Base-by-base conservation (phyloP, 2,329 filamentous ascomycete genomes). In the Ceratocystiopsis sp. region DNA sequence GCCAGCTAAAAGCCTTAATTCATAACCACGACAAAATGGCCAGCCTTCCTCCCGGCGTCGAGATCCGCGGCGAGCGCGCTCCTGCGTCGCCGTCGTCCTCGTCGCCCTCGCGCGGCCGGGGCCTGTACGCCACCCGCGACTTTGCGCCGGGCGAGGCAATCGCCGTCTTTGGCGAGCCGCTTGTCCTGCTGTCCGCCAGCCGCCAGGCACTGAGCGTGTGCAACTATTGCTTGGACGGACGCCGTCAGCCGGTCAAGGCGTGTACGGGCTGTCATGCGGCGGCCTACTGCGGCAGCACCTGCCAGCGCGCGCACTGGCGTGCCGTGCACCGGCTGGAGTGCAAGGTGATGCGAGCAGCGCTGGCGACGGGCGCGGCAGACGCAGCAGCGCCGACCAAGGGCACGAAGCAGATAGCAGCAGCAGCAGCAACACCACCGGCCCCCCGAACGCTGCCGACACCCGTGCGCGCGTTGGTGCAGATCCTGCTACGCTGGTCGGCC, bases 231-330 rank as follows among this genome's bases (percentile, higher is more conserved):
- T 60, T 73, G 25, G 41, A 51, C 25, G 50, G 49, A 18, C 39
- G 44, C 35, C 39, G 36, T 29, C 35, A 41, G 37, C 43, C 47
- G 10, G 41, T 41, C 16, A 53, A 57, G 54, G 19, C 63, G 18
- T 79, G 75, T 56, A 66, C 66, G 0, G 66, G 61, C 40, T 79
- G 75, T 58, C 64, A 60, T 25, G 60, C 65, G 2, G 63, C 65
- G 4, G 63, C 60, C 21, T 79, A 79, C 61, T 79, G 75, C 59
- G 60, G 61, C 41, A 44, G 58, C 9, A 49, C 53, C 6, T 79
- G 75, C 57, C 75, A 79, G 57, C 59, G 59, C 19, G 58, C 63
- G 2, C 66, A 71, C 53, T 78, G 75, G 73, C 55, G 55, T 9
- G 53, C 55, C 2, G 59, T 63, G 36, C 75, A 79, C 57, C 62